phyloP scores from a whole-genome alignment of 371 early-diverging fungal genomes.

The Mucor irregularis region DNA sequence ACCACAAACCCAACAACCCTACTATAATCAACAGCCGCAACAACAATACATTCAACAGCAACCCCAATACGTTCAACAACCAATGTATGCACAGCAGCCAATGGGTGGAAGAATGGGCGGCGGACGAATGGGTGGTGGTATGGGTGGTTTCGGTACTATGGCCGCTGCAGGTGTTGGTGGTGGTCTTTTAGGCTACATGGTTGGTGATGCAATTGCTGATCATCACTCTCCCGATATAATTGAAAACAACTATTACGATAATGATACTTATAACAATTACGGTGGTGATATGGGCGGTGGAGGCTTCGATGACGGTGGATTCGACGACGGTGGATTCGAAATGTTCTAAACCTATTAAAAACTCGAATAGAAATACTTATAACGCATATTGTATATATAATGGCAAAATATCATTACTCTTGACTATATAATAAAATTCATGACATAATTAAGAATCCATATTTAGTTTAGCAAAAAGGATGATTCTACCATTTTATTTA shows the following conservation, averaged over 20 bases:
- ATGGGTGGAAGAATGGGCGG: neutral
- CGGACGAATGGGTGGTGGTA: neutral
- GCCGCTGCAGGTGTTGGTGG: conserved; percentile 44
- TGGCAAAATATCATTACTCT: neutral
- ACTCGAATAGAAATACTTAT: neutral
- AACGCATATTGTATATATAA: neutral
- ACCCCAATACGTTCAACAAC: conserved; percentile 9
- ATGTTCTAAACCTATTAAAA: conserved; percentile 11
- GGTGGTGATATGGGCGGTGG: conserved; percentile 35
- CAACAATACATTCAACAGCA: conserved; percentile 5
- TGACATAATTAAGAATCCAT: too few relatives aligned
- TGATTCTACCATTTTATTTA: too few relatives aligned
- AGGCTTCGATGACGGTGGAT: conserved; percentile 25
- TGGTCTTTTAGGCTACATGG: conserved; percentile 37
- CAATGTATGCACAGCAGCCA: conserved; percentile 9
- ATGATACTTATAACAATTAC: too few relatives aligned
- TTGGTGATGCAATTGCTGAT: conserved; percentile 36
- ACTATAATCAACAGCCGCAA: conserved; percentile 28
- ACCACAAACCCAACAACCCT: conserved; percentile 17
- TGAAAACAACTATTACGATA: conserved; percentile 35
- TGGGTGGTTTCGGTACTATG: conserved; percentile 19
- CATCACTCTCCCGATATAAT: conserved; percentile 24
- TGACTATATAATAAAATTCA: too few relatives aligned
- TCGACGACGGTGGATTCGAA: conserved; percentile 31
- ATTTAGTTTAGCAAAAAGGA: too few relatives aligned